Evolutionary conservation across 768 basidiomycete species (phyloP), one percentile per base, ranked within the genome.

Genomic region (Rhodotorula kratochvilovae): DNA sequence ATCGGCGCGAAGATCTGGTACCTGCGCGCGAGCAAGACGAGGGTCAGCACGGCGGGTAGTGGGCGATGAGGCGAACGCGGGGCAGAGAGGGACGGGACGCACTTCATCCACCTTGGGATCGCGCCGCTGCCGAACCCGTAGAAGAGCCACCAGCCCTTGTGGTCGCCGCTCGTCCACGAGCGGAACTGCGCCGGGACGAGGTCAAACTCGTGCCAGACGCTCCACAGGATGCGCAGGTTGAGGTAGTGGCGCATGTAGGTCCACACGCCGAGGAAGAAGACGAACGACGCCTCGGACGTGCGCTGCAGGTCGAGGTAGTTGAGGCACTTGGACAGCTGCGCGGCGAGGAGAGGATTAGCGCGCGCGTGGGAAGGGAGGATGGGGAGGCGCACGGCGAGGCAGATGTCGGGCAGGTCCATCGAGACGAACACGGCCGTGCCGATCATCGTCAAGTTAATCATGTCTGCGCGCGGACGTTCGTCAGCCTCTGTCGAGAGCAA

Each of bases 191-290:
- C 90, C 89, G 91, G 90, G 62, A 90, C 82, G 23, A 89, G 81
- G 57, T 89, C 84, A 71, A 85, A 89, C 76, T 98, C 87, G 46
- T 77, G 83, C 88, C 88, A 92, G 8, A 94, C 89, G 6, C 92
- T 95, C 84, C 86, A 89, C 25, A 98, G 84, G 31, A 98, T 94
- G 64, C 83, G 81, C 66, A 95, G 79, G 79, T 96, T 97, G 53
- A 94, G 82, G 78, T 89, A 96, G 79, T 94, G 93, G 7, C 95
- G 90, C 85, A 94, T 90, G 79, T 97, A 97, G 13, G 91, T 95
- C 76, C 78, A 79, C 1, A 78, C 74, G 23, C 31, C 57, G 50
- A 79, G 68, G 64, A 79, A 73, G 46, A 75, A 61, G 42, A 71
- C 78, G 51, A 79, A 79, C 51, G 66, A 66, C 46, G 86, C 81